Base-by-base conservation (phyloP, 495 filamentous ascomycete genomes). In the Mytilinidion resinicola region DNA sequence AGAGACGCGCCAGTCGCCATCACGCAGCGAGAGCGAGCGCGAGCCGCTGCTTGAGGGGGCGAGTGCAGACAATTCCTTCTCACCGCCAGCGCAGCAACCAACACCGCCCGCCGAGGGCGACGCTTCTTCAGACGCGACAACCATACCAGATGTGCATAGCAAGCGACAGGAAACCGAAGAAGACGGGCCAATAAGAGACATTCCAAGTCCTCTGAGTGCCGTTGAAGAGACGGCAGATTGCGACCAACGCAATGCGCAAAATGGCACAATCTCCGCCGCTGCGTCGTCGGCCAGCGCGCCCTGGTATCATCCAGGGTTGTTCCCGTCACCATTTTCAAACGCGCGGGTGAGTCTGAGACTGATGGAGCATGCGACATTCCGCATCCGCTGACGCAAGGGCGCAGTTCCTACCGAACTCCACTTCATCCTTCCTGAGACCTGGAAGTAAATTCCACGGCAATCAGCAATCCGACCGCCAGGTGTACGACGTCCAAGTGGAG, bases 401-500 rank as follows among this genome's bases (percentile, higher is more conserved):
- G 15, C 52, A 86, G 82, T 73, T 85, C 62, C 74, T 82, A 46
- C 81, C 85, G 3, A 77, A 77, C 20, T 78, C 80, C 4, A 79
- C 89, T 2, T 95, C 89, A 7, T 93, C 89, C 5, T 95, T 86
- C 70, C 77, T 99, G 21, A 86, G 90, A 39, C 84, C 91, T 1
- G 91, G 92, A 25, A 95, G 89, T 72, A 88, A 80, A 70, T 99
- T 97, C 67, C 77, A 78, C 35, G 95, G 95, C 46, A 93, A 88
- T 9, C 95, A 99, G 65, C 85, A 89, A 69, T 96, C 91, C 6
- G 91, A 96, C 64, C 82, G 84, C 42, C 90, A 95, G 63, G 79
- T 85, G 5, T 99, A 99, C 71, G 89, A 92, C 56, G 95, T 99
- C 7, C 87, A 96, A 60, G 95, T 99, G 43, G 91, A 96, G 68